Conservation (phyloP, 2,329 filamentous ascomycete species). For the Colletotrichum sp. region DNA sequence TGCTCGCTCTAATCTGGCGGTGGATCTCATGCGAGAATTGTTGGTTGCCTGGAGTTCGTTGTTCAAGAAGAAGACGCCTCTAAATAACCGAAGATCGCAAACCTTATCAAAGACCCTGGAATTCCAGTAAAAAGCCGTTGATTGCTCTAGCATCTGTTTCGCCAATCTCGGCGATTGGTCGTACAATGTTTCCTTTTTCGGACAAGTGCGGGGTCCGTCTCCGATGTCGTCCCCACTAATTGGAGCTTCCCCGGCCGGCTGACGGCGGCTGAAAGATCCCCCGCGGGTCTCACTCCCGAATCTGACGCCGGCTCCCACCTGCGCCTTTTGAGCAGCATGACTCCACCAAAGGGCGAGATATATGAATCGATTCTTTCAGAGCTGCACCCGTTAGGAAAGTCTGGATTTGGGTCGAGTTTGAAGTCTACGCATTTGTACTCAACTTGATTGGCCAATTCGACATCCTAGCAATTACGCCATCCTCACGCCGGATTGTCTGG, state of each 20-base stretch:
- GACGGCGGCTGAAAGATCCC: not conserved
- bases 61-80: not conserved
- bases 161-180: not conserved
- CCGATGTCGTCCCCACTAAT: not conserved
- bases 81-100: not conserved
- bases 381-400: not conserved
- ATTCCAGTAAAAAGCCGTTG: not conserved
- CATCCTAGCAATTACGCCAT: not conserved
- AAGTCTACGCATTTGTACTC: fast-evolving
- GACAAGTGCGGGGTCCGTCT: slow-evolving; percentile 4
- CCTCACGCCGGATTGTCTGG: not conserved
- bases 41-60: not conserved
- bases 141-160: not conserved
- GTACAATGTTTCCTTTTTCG: not conserved
- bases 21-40: not conserved
- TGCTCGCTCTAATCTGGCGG: not conserved
- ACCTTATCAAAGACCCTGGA: not conserved
- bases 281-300: not conserved
- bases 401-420: fast-evolving
- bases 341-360: not conserved
- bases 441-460: not conserved
- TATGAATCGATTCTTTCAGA: not conserved
- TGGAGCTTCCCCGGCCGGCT: not conserved
- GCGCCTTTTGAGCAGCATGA: not conserved
- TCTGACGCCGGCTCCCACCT: not conserved